Conservation (phyloP, 2,329 filamentous ascomycete genomes). For the Didymella lethalis region DNA sequence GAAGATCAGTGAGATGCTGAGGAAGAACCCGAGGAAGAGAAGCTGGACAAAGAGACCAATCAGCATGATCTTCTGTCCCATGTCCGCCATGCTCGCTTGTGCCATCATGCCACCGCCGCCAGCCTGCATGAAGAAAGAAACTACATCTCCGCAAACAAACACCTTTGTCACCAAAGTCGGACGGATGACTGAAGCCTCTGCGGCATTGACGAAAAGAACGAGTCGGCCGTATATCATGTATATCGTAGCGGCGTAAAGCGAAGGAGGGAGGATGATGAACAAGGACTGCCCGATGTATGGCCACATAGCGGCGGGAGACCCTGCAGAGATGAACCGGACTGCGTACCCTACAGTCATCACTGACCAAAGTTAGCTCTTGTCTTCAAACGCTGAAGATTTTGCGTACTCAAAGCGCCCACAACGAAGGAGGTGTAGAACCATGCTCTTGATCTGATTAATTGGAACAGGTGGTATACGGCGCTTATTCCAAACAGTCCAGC, state of each 20-base stretch:
- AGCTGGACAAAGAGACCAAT: constrained; percentile 37
- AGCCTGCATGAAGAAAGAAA: constrained; percentile 61
- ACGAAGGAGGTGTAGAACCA: constrained; percentile 36
- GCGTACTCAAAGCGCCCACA: constrained; percentile 31
- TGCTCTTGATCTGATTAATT: constrained; percentile 29
- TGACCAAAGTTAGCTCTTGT: constrained; percentile 1
- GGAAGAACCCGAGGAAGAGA: constrained; percentile 35
- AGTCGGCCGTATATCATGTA: constrained; percentile 56
- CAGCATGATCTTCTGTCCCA: constrained; percentile 35
- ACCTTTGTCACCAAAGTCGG: constrained; percentile 59
- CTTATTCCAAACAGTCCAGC: constrained; percentile 29
- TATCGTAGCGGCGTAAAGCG: constrained; percentile 55
- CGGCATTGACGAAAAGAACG: constrained; percentile 50
- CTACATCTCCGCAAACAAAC: constrained; percentile 63
- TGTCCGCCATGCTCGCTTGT: constrained; percentile 21
- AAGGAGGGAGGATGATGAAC: constrained; percentile 53
- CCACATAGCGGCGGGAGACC: constrained; percentile 21
- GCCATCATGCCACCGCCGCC: constrained; percentile 41
- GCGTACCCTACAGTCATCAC: constrained; percentile 36
- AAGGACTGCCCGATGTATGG: constrained; percentile 51
- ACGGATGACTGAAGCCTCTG: constrained; percentile 52
- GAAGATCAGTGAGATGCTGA: constrained; percentile 34
- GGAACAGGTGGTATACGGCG: constrained; percentile 28
- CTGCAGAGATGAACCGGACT: constrained; percentile 29
- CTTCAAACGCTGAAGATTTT: not conserved